phyloP scores from a whole-genome alignment of 805 yeast species.

The Candida palmyrensis region DNA sequence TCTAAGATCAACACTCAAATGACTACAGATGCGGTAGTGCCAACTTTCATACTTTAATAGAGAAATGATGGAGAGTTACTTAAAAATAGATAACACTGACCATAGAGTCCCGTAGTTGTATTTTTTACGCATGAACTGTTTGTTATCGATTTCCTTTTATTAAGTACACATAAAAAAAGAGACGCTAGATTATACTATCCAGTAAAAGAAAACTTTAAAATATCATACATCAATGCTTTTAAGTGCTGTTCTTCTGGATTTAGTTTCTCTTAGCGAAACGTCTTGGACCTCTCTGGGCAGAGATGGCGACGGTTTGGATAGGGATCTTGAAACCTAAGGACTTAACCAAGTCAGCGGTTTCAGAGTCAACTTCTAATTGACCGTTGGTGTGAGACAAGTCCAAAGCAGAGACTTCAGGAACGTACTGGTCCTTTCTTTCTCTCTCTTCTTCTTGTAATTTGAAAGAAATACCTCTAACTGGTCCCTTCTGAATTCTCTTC shows the following conservation, averaged over 20 bases:
- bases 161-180: slow-evolving; percentile 10
- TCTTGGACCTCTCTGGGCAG: slow-evolving; percentile 86
- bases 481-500: slow-evolving; percentile 99
- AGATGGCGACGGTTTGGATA: slow-evolving; percentile 77
- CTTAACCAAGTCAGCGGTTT: slow-evolving; percentile 93
- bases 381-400: slow-evolving; percentile 95
- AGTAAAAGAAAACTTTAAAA: slow-evolving; percentile 6
- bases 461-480: slow-evolving; percentile 99
- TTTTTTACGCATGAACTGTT: no score
- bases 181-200: slow-evolving; percentile 8
- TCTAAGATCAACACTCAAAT: no score
- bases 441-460: slow-evolving; percentile 99
- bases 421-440: slow-evolving; percentile 99
- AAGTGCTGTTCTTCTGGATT: slow-evolving; percentile 23
- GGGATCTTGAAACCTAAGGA: slow-evolving; percentile 87
- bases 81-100: no score
- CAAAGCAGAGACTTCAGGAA: slow-evolving; percentile 99
- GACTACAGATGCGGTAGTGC: no score
- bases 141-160: slow-evolving; percentile 9
- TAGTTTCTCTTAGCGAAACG: slow-evolving; percentile 90
- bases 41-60: no score
- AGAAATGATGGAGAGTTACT: no score
- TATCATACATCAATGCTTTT: slow-evolving; percentile 25
- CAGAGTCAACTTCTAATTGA: slow-evolving; percentile 94
- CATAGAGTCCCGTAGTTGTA: no score